A percentile compares a stretch with the other conserved stretches of the same genome.
These are phyloP conservation scores for Naganishia randhawae DNA, from an alignment of 768 basidiomycete species.

Conservation along the genomic window DNA sequence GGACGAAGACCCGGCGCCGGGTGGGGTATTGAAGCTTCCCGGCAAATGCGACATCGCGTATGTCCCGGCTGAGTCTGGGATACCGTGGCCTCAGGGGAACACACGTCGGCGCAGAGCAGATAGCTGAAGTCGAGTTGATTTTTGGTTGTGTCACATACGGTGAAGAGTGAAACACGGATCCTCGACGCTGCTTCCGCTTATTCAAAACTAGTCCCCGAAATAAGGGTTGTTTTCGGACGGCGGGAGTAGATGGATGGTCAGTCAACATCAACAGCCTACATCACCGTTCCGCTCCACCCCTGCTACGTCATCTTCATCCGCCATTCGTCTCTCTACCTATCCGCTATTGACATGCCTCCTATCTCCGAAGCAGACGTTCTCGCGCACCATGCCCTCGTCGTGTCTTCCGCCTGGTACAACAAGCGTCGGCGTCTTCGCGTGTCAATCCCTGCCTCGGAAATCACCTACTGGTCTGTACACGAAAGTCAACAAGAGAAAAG, in stretches of 20 bases:
- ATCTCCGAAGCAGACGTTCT: slow-evolving; percentile 11
- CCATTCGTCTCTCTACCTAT: not conserved
- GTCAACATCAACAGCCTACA: not conserved
- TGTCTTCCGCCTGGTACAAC: not conserved
- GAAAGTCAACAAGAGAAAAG: not conserved
- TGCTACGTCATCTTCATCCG: not conserved
- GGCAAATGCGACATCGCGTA: not conserved
- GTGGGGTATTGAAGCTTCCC: not conserved
- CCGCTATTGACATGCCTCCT: too few relatives aligned
- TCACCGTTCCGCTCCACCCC: not conserved
- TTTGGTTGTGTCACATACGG: not conserved
- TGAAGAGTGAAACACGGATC: not conserved
- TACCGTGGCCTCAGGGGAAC: not conserved
- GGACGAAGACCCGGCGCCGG: not conserved
- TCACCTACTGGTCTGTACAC: not conserved
- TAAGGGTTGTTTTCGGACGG: not conserved
- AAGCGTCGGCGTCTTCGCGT: not conserved
- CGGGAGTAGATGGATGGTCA: slow-evolving; percentile 1
- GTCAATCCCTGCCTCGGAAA: not conserved
- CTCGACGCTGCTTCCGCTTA: not conserved
- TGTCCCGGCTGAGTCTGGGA: not conserved
- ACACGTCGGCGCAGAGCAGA: not conserved
- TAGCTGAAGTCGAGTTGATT: not conserved
- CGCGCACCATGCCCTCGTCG: not conserved
- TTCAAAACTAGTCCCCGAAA: not conserved